Percentiles rank a stretch among this genome's conserved stretches.
Conservation (phyloP, 2,329 filamentous ascomycete genomes). For the Claviceps fusiformis region DNA sequence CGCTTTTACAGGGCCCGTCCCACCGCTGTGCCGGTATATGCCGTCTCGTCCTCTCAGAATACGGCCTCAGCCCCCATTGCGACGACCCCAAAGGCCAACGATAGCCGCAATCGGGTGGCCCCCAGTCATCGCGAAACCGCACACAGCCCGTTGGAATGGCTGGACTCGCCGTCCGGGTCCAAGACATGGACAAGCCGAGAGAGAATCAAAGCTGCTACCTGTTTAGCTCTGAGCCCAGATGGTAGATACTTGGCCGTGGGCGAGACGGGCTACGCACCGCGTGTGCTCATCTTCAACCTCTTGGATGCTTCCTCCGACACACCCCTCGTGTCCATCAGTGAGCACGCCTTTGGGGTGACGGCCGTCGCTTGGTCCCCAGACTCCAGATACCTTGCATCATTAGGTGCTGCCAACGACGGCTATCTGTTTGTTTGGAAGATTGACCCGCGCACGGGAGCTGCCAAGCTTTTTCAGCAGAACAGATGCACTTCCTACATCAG, state of each 20-base stretch:
- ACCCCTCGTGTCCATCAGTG: slow-evolving; percentile 72
- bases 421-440: slow-evolving; percentile 87
- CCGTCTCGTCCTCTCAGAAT: slow-evolving; percentile 39
- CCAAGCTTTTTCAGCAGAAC: slow-evolving; percentile 71
- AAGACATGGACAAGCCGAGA: slow-evolving; percentile 82
- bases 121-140: slow-evolving; percentile 33
- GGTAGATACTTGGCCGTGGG: slow-evolving; percentile 81
- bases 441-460: slow-evolving; percentile 66
- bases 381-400: slow-evolving; percentile 71
- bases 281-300: slow-evolving; percentile 80
- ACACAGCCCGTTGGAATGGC: slow-evolving; percentile 33
- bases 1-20: slow-evolving; percentile 85
- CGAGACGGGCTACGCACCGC: slow-evolving; percentile 86
- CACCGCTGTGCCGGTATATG: slow-evolving; percentile 53
- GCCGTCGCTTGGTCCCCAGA: slow-evolving; percentile 83
- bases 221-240: slow-evolving; percentile 76
- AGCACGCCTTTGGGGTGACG: slow-evolving; percentile 82
- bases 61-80: slow-evolving; percentile 33
- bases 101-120: slow-evolving; percentile 45
- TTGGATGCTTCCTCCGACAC: slow-evolving; percentile 67
- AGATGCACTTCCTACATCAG: slow-evolving; percentile 81
- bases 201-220: slow-evolving; percentile 86
- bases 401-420: slow-evolving; percentile 82
- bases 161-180: slow-evolving; percentile 45
- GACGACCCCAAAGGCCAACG: slow-evolving; percentile 47